phyloP scores from a whole-genome alignment of 192 early-diverging fungal species.

The Umbelopsis vinacea region DNA sequence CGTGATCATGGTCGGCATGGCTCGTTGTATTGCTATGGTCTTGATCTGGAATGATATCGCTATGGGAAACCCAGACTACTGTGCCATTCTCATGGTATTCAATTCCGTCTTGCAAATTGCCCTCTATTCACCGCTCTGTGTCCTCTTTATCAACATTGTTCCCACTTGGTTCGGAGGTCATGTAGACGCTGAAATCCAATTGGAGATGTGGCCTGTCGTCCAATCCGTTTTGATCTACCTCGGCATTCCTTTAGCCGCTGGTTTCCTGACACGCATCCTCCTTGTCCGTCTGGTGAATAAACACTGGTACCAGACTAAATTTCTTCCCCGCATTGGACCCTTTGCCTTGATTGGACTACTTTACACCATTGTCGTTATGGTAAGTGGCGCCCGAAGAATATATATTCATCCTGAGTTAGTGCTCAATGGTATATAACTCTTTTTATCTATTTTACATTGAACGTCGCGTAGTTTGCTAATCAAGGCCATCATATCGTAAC shows the following conservation, averaged over 20 bases:
- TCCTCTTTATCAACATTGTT: conserved; percentile 60
- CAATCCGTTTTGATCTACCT: conserved; percentile 66
- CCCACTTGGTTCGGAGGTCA: conserved; percentile 39
- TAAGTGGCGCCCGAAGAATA: background rate
- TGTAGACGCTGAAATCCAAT: conserved; percentile 27
- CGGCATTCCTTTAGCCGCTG: conserved; percentile 66
- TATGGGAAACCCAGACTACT: conserved; percentile 66
- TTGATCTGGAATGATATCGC: conserved; percentile 78
- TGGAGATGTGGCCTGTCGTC: conserved; percentile 60
- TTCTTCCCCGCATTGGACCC: conserved; percentile 61
- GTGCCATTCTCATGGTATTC: conserved; percentile 71
- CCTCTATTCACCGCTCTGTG: conserved; percentile 63
- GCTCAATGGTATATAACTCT: too few relatives aligned
- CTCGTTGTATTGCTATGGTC: conserved; percentile 79
- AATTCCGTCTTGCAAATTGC: conserved; percentile 71
- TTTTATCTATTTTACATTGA: too few relatives aligned
- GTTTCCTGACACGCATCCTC: conserved; percentile 57
- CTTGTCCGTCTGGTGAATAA: conserved; percentile 34
- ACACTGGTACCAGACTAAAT: conserved; percentile 58
- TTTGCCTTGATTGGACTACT: conserved; percentile 61
- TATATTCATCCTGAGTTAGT: too few relatives aligned
- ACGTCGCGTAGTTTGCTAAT: conserved; percentile 48
- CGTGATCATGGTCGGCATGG: conserved; percentile 57
- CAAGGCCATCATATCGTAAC: conserved; percentile 64
- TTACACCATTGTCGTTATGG: conserved; percentile 72